Percentiles rank a stretch among this genome's conserved stretches.
Conservation (phyloP, 2,329 filamentous ascomycete genomes). For the Aspergillus aculeatus region DNA sequence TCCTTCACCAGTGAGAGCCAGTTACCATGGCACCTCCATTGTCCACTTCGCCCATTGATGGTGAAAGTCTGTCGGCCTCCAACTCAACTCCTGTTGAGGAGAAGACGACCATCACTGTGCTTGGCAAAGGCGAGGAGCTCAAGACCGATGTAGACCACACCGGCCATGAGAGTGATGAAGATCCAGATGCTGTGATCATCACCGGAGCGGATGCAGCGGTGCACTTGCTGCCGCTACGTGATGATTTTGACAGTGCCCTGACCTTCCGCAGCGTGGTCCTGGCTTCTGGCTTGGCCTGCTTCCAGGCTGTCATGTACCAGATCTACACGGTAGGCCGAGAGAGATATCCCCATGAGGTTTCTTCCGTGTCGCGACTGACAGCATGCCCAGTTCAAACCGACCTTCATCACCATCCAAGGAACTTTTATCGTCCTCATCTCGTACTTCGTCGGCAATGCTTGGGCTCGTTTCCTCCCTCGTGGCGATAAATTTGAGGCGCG, state of each 20-base stretch:
- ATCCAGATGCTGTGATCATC: slow-evolving; percentile 47
- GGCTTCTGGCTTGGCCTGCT: slow-evolving; percentile 50
- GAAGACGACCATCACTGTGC: not conserved
- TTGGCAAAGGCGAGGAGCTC: not conserved
- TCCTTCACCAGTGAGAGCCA: not conserved
- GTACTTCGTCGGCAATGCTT: slow-evolving; percentile 55
- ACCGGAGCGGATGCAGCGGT: slow-evolving; percentile 53
- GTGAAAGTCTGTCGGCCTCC: not conserved
- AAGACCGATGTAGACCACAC: not conserved
- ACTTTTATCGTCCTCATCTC: slow-evolving; percentile 59
- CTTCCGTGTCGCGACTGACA: slow-evolving; percentile 5
- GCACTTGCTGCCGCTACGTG: slow-evolving; percentile 53
- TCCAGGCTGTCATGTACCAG: slow-evolving; percentile 57
- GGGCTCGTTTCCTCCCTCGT: slow-evolving; percentile 51
- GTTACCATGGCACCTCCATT: not conserved
- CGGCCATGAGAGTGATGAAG: not conserved
- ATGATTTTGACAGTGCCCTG: slow-evolving; percentile 53
- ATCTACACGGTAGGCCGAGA: slow-evolving; percentile 50
- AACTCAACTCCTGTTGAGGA: not conserved
- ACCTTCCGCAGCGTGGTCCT: slow-evolving; percentile 56
- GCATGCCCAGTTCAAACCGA: slow-evolving; percentile 5
- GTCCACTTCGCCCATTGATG: not conserved
- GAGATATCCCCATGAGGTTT: not conserved
- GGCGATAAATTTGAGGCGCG: slow-evolving; percentile 49
- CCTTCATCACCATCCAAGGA: slow-evolving; percentile 27